phyloP scores from a whole-genome alignment of 495 filamentous ascomycete genomes.

The Oidiodendron maius region DNA sequence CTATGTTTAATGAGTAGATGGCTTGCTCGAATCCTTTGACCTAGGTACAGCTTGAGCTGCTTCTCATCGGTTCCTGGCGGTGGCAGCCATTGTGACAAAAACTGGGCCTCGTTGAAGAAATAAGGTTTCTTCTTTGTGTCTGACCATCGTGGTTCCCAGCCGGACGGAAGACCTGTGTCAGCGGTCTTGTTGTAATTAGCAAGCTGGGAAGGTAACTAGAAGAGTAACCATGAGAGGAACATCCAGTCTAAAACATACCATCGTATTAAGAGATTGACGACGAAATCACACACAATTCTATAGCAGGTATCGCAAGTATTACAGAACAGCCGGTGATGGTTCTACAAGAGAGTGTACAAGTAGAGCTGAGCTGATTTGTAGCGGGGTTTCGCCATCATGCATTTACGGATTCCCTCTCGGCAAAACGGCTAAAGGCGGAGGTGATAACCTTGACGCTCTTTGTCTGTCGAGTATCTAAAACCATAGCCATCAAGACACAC shows the following conservation, averaged over 20 bases:
- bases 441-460: no score
- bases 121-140: constrained; percentile 97
- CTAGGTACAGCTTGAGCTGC: constrained; percentile 90
- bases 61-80: constrained; percentile 80
- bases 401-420: no score
- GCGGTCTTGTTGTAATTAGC: constrained; percentile 30
- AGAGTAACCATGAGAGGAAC: background rate
- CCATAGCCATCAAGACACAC: no score
- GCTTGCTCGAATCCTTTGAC: constrained; percentile 80
- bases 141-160: constrained; percentile 93
- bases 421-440: no score
- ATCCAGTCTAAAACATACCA: background rate
- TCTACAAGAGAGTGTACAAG: no score
- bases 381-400: no score
- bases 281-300: background rate
- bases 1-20: constrained; percentile 92
- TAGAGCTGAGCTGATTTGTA: no score
- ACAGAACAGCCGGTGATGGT: no score
- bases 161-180: constrained; percentile 75
- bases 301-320: no score
- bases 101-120: constrained; percentile 84
- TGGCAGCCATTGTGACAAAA: constrained; percentile 90
- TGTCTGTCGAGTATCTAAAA: no score
- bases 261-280: background rate
- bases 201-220: constrained; percentile 6